Evolutionary conservation across 371 early-diverging fungal genomes (phyloP), one percentile per base, ranked within the genome.

Genomic region (Cokeromyces recurvatus): DNA sequence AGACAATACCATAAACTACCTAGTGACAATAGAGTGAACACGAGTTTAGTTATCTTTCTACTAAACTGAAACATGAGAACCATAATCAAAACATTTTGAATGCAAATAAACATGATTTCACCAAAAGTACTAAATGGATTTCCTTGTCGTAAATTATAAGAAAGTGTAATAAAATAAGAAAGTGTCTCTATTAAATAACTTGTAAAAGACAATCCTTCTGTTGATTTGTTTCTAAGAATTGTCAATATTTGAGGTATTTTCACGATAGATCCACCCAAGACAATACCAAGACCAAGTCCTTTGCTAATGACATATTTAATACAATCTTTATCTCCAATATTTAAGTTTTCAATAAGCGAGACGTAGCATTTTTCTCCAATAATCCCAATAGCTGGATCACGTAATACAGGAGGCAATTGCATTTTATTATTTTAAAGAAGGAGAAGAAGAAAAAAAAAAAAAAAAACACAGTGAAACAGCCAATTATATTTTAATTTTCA

Each of bases 231-330:
- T 11, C 55, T 48, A 10, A 91, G 31, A 21, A 97, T 92, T 53
- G 92, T 95, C 59, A 87, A 48, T 42, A 97, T 91, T 75, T 97
- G 96, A 11, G 97, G 97, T 14, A 97, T 63, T 67, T 97, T 97
- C 53, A 95, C 85, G 41, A 95, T 81, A 39, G 85, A 73, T 16
- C 91, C 86, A 40, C 91, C 93, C 8, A 81, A 57, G 14, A 95
- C 89, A 49, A 97, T 93, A 29, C 90, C 95, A 14, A 94, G 45
- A 0, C 95, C 91, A 11, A 97, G 78, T 0, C 81, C 91, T 63
- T 95, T 95, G 27, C 90, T 88, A 38, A 93, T 48, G 14, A 82
- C 71, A 37, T 86, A 85, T 48, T 88, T 89, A 51, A 92, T 64
- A 68, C 97, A 97, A 2, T 46, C 66, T 2, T 74, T 61, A 51